Evolutionary conservation across 306 rosid species (phyloP), one percentile per base, ranked within the genome.

Genomic region (Sicyos baderoa): DNA sequence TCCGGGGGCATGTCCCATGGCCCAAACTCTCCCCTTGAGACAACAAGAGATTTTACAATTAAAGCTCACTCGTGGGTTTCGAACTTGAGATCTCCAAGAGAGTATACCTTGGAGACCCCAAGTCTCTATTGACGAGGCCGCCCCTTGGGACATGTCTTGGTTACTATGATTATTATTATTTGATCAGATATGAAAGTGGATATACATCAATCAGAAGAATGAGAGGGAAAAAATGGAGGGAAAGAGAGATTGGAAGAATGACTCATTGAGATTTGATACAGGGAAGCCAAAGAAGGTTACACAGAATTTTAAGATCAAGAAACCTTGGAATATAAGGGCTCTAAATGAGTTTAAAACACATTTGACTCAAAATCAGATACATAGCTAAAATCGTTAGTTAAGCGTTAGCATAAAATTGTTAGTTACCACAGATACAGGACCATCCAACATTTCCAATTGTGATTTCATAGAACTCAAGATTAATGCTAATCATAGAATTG

Each of bases 261-360:
- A 8, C 8, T 9, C 25, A 35, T 35, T n/a, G 67, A 60, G 49
- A 61, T 61, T 61, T 40, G 3, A 61, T 35, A 35, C 45, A 42
- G 29, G 69, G 53, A 65, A 65, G 70, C 35, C 47, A 21, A 5
- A 45, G 19, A n/a, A 23, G 55, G 15, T 3, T 66, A 7, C 37
- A 45, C 15, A 48, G 40, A 50, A 66, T 47, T 48, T 66, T 23
- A 56, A 23, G 56, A 48, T 67, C 19, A 45, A 66, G 44, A 47
- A 45, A 27, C 12, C 37, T 47, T 22, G 55, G 55, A 14, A 42
- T 42, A 42, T 37, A 19, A 63, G 52, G 69, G n/a, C 52, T 11
- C 17, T 42, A 63, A 63, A 63, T 42, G 49, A 15, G 10, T 8
- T 63, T 42, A 18, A 19, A 40, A 63, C 69, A 40, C 52, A 63